Base-by-base conservation (phyloP, 495 filamentous ascomycete species). In the Neurospora pannonica region DNA sequence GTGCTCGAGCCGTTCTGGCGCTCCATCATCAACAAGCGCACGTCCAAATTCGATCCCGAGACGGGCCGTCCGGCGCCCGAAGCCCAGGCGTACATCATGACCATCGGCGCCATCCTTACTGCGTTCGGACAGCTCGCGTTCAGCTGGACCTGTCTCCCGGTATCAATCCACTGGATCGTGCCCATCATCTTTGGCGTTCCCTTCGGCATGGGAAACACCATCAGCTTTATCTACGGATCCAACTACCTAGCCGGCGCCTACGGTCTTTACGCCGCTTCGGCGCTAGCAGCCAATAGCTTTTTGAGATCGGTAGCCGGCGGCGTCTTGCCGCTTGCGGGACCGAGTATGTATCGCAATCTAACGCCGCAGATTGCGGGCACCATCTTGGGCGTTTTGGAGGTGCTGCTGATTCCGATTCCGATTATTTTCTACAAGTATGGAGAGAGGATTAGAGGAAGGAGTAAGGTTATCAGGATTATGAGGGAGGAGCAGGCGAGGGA, bases 191-290 rank as follows among this genome's bases (percentile, higher is more conserved):
- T 92, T 5, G 93, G 93, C 28, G 86, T 97, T 8, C 91, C 92
- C 7, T 97, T 95, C 78, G 93, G 93, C 17, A 84, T 89, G 4
- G 94, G 94, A 0, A 96, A 95, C 76, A 89, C 89, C 19, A 7
- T 17, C 13, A 2, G n/a, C n/a, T 97, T 97, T 81, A 93, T 96
- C 77, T 94, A 95, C 77, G 88, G 90, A 0, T 87, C 84, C 17
- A 94, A 93, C 75, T 97, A 97, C 78, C 84, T 97, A 1, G 92
- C 93, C 7, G 85, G 89, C 38, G 87, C 88, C 19, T 97, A 97
- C 78, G 93, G 92, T 38, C 88, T 93, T 70, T 95, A 91, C 77
- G 88, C 92, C 0, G 94, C 94, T 0, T 91, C 88, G 17, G 93
- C 93, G 0, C 80, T 96, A 39, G 93, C 93, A 0, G 92, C 92